Conservation (phyloP, 768 basidiomycete species). For the Tylopilus sp. region DNA sequence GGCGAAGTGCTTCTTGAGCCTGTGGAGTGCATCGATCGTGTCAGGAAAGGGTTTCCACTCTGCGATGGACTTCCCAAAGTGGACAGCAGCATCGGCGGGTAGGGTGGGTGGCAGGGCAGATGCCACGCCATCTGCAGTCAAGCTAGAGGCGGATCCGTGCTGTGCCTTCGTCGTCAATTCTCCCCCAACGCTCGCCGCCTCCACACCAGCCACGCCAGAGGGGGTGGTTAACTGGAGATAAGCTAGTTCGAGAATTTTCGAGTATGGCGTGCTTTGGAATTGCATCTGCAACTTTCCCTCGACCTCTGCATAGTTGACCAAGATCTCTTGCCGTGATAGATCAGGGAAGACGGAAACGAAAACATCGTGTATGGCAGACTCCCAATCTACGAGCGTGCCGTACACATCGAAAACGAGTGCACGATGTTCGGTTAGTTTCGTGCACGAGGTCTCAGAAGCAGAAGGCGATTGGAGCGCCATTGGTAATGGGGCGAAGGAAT, state of each 20-base stretch:
- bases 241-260: slow-evolving; percentile 51
- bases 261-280: slow-evolving; percentile 57
- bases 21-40: slow-evolving; percentile 54
- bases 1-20: slow-evolving; percentile 59
- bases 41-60: slow-evolving; percentile 69
- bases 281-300: slow-evolving; percentile 58
- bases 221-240: slow-evolving; percentile 31
- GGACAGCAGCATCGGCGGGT: slow-evolving; percentile 31
- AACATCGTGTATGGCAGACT: slow-evolving; percentile 56
- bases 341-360: slow-evolving; percentile 33
- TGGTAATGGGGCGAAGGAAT: slow-evolving; percentile 1
- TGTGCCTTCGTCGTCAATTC: slow-evolving; percentile 19
- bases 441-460: not conserved
- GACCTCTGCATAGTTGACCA: slow-evolving; percentile 48
- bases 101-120: not conserved
- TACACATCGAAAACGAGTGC: slow-evolving; percentile 75
- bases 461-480: slow-evolving; percentile 16
- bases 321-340: slow-evolving; percentile 34
- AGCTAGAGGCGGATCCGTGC: slow-evolving; percentile 8
- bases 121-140: not conserved
- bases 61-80: slow-evolving; percentile 58
- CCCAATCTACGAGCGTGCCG: slow-evolving; percentile 77
- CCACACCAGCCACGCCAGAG: slow-evolving; percentile 36
- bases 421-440: slow-evolving; percentile 18
- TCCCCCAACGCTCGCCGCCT: slow-evolving; percentile 30